These are phyloP conservation scores for Aureobasidium lini DNA, from an alignment of 2,329 filamentous ascomycete species.

Conservation along the genomic window DNA sequence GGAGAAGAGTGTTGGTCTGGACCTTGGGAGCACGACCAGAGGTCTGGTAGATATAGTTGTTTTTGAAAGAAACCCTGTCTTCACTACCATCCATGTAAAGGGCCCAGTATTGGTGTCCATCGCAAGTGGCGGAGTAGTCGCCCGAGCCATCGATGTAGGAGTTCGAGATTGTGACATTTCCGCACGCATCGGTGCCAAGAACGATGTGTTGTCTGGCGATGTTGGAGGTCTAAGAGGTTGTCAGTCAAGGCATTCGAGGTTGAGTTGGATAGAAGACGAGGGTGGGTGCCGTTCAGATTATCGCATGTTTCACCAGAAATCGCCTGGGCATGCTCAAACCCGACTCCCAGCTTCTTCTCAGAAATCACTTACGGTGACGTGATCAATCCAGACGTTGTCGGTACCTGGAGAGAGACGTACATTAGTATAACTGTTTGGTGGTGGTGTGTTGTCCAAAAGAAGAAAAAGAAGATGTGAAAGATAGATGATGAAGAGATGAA, in stretches of 20 bases:
- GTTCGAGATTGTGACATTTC: conserved; percentile 54
- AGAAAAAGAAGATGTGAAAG: too few relatives aligned
- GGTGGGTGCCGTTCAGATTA: too few relatives aligned
- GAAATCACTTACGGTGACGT: conserved; percentile 20
- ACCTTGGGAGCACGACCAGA: conserved; percentile 50
- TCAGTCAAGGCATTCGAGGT: background rate
- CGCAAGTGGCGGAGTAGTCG: conserved; percentile 49
- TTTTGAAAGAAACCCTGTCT: conserved; percentile 51
- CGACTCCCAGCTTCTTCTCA: background rate
- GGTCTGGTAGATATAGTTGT: conserved; percentile 54
- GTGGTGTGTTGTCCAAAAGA: too few relatives aligned
- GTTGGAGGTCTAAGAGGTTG: conserved; percentile 40
- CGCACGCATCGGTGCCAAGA: conserved; percentile 45
- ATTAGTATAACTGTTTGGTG: too few relatives aligned
- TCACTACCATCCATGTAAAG: conserved; percentile 49
- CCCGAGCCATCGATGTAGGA: conserved; percentile 49
- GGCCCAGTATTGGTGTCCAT: conserved; percentile 54
- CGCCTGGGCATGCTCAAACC: too few relatives aligned
- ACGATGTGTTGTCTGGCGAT: conserved; percentile 55
- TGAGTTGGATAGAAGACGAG: too few relatives aligned
- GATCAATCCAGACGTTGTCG: conserved; percentile 32
- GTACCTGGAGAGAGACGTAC: conserved; percentile 14
- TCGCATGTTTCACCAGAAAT: too few relatives aligned
- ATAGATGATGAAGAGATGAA: too few relatives aligned
- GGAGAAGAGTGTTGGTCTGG: conserved; percentile 46